Percentiles rank a stretch among this genome's conserved stretches.
phyloP scores from a whole-genome alignment of 164 flowering plant species.

The Magnolia changhungtana region DNA sequence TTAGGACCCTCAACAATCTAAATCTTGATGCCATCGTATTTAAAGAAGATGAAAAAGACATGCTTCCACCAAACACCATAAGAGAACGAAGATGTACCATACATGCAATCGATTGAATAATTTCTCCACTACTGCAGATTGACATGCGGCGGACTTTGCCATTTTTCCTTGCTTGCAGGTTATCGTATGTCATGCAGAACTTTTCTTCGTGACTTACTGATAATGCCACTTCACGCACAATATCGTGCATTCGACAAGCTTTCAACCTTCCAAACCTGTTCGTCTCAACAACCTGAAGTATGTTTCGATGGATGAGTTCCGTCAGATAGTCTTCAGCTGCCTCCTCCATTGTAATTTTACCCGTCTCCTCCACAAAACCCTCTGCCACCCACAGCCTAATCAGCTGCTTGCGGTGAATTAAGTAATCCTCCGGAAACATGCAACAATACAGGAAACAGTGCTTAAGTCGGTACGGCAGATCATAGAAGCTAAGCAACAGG shows the following conservation, averaged over 20 bases:
- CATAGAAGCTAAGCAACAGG: constrained; percentile 8
- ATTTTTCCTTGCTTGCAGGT: background rate
- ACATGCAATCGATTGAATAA: background rate
- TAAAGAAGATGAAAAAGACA: constrained; percentile 1
- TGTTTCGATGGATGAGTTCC: constrained; percentile 6
- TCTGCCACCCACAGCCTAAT: constrained; percentile 23
- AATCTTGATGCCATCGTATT: background rate
- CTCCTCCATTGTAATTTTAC: background rate
- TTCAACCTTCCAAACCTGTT: background rate
- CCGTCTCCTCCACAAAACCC: constrained; percentile 13
- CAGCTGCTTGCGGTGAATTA: constrained; percentile 11
- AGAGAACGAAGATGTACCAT: background rate
- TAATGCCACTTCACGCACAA: constrained; percentile 14
- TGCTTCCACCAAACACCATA: background rate
- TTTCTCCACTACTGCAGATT: background rate
- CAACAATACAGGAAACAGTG: constrained; percentile 24
- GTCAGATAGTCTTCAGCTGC: constrained; percentile 6
- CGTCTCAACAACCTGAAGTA: constrained; percentile 5
- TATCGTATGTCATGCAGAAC: background rate
- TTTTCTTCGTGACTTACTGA: constrained; percentile 2
- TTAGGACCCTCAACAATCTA: constrained; percentile 12
- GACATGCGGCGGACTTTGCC: constrained; percentile 3
- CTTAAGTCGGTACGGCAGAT: constrained; percentile 17
- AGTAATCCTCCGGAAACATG: constrained; percentile 17
- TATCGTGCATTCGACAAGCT: constrained; percentile 14